These are phyloP conservation scores for Colletotrichum sp. DNA, from an alignment of 2,329 filamentous ascomycete genomes.

Conservation along the genomic window DNA sequence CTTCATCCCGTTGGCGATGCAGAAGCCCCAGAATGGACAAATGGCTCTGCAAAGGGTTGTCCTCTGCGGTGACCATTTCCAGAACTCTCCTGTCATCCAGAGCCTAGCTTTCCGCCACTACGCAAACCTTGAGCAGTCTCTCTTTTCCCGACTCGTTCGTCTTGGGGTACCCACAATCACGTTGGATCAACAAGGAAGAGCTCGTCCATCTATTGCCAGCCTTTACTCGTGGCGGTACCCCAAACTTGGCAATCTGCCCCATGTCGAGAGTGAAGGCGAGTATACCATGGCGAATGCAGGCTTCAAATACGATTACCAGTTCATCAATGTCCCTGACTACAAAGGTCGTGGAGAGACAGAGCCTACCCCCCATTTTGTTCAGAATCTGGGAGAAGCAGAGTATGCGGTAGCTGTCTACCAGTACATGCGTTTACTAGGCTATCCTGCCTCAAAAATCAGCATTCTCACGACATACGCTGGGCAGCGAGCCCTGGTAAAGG, in stretches of 20 bases:
- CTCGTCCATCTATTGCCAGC: constrained; percentile 83
- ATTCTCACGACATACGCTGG: constrained; percentile 95
- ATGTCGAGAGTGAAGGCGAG: constrained; percentile 71
- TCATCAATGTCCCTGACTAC: constrained; percentile 94
- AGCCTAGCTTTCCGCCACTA: constrained; percentile 94
- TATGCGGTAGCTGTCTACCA: constrained; percentile 95
- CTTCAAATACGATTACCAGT: constrained; percentile 94
- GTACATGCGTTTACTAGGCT: constrained; percentile 96
- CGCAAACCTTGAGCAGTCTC: constrained; percentile 92
- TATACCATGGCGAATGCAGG: constrained; percentile 87
- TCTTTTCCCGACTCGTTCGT: constrained; percentile 90
- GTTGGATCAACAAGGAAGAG: constrained; percentile 92
- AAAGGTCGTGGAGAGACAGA: constrained; percentile 88
- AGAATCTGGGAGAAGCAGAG: constrained; percentile 96
- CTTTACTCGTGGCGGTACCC: constrained; percentile 95
- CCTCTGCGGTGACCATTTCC: constrained; percentile 92
- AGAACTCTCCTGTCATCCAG: constrained; percentile 96
- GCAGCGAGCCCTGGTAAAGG: constrained; percentile 84
- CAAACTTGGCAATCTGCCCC: constrained; percentile 77
- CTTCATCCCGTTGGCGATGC: constrained; percentile 93
- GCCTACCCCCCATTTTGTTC: constrained; percentile 91
- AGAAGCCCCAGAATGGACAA: constrained; percentile 76
- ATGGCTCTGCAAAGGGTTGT: constrained; percentile 86
- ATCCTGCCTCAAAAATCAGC: constrained; percentile 81
- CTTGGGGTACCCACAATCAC: constrained; percentile 90